phyloP scores from a whole-genome alignment of 495 filamentous ascomycete genomes.

The Trichoderma virens region DNA sequence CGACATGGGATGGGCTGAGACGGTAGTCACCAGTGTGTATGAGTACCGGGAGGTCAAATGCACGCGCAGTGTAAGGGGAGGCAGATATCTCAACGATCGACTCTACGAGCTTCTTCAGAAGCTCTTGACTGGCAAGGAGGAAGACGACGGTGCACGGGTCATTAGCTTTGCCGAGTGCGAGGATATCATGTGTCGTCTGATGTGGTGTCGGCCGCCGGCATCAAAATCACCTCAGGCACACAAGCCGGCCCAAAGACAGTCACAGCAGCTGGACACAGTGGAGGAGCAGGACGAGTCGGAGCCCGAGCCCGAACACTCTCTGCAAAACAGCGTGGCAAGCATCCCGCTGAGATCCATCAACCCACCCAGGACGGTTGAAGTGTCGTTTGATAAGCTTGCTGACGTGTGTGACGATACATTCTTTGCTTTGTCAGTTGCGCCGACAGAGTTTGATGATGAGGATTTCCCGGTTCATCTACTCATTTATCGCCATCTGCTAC shows the following conservation, averaged over 20 bases:
- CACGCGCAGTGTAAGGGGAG: conserved; percentile 63
- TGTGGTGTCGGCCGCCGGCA: conserved; percentile 57
- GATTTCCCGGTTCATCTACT: conserved; percentile 68
- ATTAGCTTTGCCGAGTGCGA: conserved; percentile 70
- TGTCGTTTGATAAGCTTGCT: conserved; percentile 62
- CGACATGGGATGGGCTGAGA: conserved; percentile 89
- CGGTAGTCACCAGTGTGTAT: conserved; percentile 70
- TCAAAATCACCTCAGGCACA: background rate
- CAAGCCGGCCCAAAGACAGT: conserved; percentile 14
- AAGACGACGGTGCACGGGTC: conserved; percentile 17
- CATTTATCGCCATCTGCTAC: conserved; percentile 65
- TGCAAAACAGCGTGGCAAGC: conserved; percentile 17
- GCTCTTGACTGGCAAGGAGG: conserved; percentile 17
- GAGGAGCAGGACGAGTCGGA: conserved; percentile 40
- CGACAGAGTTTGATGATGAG: conserved; percentile 65
- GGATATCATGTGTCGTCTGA: conserved; percentile 62
- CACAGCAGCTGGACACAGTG: conserved; percentile 36
- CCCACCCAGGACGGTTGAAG: conserved; percentile 42
- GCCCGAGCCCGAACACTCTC: background rate
- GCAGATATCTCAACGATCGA: conserved; percentile 57
- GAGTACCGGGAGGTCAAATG: conserved; percentile 76
- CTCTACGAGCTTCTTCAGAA: conserved; percentile 56
- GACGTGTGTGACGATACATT: conserved; percentile 69
- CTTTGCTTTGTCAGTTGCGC: conserved; percentile 46
- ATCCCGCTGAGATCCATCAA: conserved; percentile 43